These are phyloP conservation scores for Quercus aquifolioides DNA, from an alignment of 306 rosid genomes.

Conservation along the genomic window DNA sequence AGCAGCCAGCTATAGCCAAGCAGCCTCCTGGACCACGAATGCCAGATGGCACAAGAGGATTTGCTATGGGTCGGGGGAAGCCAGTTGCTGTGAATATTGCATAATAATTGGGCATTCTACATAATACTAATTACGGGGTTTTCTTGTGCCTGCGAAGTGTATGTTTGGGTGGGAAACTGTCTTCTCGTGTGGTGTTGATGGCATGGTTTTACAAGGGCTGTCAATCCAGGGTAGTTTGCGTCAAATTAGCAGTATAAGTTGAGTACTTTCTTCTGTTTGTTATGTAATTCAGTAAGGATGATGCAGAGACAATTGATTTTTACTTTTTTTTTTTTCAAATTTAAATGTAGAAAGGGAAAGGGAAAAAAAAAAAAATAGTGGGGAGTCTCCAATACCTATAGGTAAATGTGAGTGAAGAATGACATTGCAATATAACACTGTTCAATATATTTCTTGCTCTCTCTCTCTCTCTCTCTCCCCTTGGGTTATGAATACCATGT, in stretches of 20 bases:
- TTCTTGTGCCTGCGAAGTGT: slow-evolving; percentile 5
- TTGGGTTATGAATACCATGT: background rate
- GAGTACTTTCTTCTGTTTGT: background rate
- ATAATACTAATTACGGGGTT: background rate
- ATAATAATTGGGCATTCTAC: slow-evolving; percentile 12
- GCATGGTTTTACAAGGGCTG: slow-evolving; percentile 32
- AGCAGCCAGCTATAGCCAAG: slow-evolving; percentile 48
- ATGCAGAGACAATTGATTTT: background rate
- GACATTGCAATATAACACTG: slow-evolving; percentile 3
- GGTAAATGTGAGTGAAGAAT: slow-evolving; percentile 22
- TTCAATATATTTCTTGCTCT: background rate
- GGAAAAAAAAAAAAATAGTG: background rate
- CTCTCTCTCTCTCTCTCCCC: background rate
- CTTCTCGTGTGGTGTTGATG: slow-evolving; percentile 15
- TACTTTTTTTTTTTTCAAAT: background rate
- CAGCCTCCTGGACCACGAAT: slow-evolving; percentile 98
- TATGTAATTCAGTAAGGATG: background rate
- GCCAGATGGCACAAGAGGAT: slow-evolving; percentile 99
- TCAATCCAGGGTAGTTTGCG: slow-evolving; percentile 12
- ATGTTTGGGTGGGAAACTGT: slow-evolving; percentile 3
- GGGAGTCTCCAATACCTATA: slow-evolving; percentile 11
- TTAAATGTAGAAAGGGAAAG: background rate
- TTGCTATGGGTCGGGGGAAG: slow-evolving; percentile 92
- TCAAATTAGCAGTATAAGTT: background rate
- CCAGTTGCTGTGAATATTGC: slow-evolving; percentile 62